Percentiles rank a stretch among this genome's conserved stretches.
phyloP scores from a whole-genome alignment of 2,329 filamentous ascomycete species.

The Arthrobotrys pseudoclavata region DNA sequence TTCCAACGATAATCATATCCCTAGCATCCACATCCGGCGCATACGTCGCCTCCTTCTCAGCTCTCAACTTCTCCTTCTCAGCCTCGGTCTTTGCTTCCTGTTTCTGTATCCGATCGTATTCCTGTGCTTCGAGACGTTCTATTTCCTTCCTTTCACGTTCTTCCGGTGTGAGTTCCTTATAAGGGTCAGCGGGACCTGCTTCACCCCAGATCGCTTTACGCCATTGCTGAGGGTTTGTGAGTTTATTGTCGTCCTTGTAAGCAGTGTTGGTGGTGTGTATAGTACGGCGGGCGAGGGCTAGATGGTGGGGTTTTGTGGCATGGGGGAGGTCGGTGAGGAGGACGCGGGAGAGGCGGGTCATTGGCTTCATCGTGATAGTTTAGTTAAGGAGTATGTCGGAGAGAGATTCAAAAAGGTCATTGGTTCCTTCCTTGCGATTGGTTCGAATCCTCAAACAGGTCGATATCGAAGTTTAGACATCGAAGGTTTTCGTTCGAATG shows the following conservation, averaged over 20 bases:
- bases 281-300: conserved; percentile 15
- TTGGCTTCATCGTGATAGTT: conserved; percentile 32
- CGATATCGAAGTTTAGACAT: conserved; percentile 11
- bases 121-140: conserved; percentile 31
- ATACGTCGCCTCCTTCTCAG: conserved; percentile 22
- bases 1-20: conserved; percentile 45
- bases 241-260: conserved; percentile 25
- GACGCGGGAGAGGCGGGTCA: conserved; percentile 46
- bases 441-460: neutral
- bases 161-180: conserved; percentile 45
- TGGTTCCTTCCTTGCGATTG: neutral
- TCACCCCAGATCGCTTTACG: conserved; percentile 53
- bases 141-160: conserved; percentile 51
- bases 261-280: conserved; percentile 27
- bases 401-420: neutral
- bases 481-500: conserved; percentile 7
- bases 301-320: conserved; percentile 16
- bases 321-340: conserved; percentile 42
- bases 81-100: neutral
- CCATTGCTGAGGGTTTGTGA: conserved; percentile 45
- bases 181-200: conserved; percentile 43
- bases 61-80: conserved; percentile 13
- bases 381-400: neutral
- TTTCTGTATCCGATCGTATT: conserved; percentile 26
- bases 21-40: conserved; percentile 45